Evolutionary conservation across 148 eudicot genomes (phyloP), one percentile per base, ranked within the genome.

Genomic region (Chenopodium quinoa): DNA sequence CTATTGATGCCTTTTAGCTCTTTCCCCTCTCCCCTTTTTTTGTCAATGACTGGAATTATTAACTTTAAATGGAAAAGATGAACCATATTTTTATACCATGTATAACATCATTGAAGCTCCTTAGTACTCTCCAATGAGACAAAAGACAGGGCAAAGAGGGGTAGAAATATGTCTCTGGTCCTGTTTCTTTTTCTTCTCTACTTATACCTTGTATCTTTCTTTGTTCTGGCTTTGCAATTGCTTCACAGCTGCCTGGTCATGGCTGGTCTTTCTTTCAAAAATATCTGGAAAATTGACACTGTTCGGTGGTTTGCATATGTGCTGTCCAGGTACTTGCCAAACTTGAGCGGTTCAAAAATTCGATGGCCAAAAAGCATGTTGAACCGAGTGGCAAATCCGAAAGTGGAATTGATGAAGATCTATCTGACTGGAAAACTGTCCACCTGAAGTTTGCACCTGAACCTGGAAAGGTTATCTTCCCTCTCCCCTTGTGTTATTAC

Each of bases 321-420:
- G 64, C 67, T 47, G 37, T 65, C 19, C 75, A 94, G 99, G 91
- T 91, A 48, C 97, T 96, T 50, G 88, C 97, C 70, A 93, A 83
- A 88, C 98, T 96, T 19, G 93, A 93, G 77, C 87, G 67, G 83
- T 89, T 93, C 77, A 91, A 92, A 86, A 82, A 87, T 65, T 68
- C 84, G 3, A 80, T 88, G 73, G 77, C 82, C 75, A 47, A 85
- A 46, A 88, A 89, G 86, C 70, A 88, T 71, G 84, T 70, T 80
- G 88, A 81, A 82, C 65, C 90, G 22, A 83, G 80, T 44, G 82
- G 65, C 64, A 85, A 85, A 76, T 66, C 85, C 19, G 84, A 79
- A 72, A 86, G 85, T 80, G 81, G 58, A 73, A 64, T 73, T 19
- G 84, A 89, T 29, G 97, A 91, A 50, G 93, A 92, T 78, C 81